Conservation (phyloP, 768 basidiomycete genomes). For the Mycena galopus region DNA sequence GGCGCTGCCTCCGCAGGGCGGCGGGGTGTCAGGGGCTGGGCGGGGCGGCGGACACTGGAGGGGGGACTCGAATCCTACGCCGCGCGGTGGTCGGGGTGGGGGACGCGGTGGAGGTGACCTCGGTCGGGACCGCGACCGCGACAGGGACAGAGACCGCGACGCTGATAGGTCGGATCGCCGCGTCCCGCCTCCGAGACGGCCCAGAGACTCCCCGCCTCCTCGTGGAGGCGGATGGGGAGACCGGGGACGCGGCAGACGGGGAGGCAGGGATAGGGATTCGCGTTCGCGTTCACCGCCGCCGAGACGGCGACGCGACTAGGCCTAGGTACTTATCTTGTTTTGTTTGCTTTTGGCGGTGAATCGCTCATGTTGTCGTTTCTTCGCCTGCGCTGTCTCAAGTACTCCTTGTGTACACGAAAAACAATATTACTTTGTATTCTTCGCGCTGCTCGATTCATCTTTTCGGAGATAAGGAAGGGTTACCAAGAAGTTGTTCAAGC, state of each 20-base stretch:
- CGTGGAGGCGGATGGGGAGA: slow-evolving; percentile 34
- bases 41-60: slow-evolving; percentile 33
- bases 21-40: slow-evolving; percentile 11
- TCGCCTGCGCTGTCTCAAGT: not conserved
- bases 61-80: slow-evolving; percentile 31
- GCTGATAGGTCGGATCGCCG: slow-evolving; percentile 30
- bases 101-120: slow-evolving; percentile 39
- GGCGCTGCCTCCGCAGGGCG: not conserved
- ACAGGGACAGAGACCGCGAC: slow-evolving; percentile 47
- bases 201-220: slow-evolving; percentile 31
- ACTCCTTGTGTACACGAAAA: slow-evolving; percentile 5
- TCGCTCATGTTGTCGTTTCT: not conserved
- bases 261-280: slow-evolving; percentile 33
- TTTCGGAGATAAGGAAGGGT: no score
- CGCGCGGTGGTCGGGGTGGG: slow-evolving; percentile 42
- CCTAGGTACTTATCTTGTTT: not conserved
- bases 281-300: slow-evolving; percentile 30
- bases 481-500: no score
- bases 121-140: slow-evolving; percentile 18
- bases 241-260: slow-evolving; percentile 28
- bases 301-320: slow-evolving; percentile 30
- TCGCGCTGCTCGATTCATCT: not conserved
- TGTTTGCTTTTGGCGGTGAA: not conserved
- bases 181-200: slow-evolving; percentile 30
- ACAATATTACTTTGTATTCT: not conserved